phyloP scores from a whole-genome alignment of 305 asterid species.

The Stenogyne calaminthoides region DNA sequence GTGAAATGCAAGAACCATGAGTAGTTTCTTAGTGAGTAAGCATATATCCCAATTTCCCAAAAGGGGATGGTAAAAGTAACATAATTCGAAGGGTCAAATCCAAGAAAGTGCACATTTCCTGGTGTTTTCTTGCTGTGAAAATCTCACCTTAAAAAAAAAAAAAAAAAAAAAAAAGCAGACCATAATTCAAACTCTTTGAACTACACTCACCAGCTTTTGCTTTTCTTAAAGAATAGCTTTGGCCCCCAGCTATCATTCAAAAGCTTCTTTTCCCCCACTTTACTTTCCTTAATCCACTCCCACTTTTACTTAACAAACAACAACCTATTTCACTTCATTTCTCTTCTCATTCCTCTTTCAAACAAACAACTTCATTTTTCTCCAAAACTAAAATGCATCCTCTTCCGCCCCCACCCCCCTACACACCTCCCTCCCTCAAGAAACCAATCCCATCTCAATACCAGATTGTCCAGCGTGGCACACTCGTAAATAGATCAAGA shows the following conservation, averaged over 20 bases:
- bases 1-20: neutral
- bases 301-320: conserved; percentile 37
- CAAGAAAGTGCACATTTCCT: conserved; percentile 42
- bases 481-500: conserved; percentile 33
- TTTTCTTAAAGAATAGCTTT: conserved; percentile 37
- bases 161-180: conserved; percentile 38
- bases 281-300: conserved; percentile 53
- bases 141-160: neutral
- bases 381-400: conserved; percentile 39
- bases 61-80: conserved; percentile 10
- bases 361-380: neutral
- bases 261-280: conserved; percentile 44
- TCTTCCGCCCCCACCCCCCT: conserved; percentile 55
- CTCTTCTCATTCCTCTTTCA: conserved; percentile 22
- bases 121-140: conserved; percentile 24
- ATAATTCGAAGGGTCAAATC: conserved; percentile 40
- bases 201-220: conserved; percentile 46
- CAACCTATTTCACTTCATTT: conserved; percentile 28
- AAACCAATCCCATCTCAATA: no score
- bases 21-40: conserved; percentile 71
- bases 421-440: conserved; percentile 42
- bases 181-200: conserved; percentile 47
- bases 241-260: conserved; percentile 48
- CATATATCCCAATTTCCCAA: conserved; percentile 31
- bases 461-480: conserved; percentile 33